Percentiles rank a stretch among this genome's conserved stretches.
These are phyloP conservation scores for Parastagonospora nodorum DNA, from an alignment of 2,329 filamentous ascomycete genomes.

Conservation along the genomic window DNA sequence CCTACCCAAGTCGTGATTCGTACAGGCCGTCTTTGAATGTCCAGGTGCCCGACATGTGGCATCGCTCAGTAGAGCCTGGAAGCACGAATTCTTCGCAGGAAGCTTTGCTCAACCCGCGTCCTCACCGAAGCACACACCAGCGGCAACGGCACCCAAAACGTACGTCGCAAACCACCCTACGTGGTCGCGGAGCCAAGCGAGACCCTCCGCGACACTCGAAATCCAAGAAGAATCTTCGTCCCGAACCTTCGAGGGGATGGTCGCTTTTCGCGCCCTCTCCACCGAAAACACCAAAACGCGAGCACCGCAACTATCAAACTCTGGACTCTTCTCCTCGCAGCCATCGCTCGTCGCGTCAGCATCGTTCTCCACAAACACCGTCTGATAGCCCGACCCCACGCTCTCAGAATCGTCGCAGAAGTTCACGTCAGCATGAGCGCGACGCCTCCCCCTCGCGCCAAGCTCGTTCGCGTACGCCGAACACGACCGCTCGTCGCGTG, in stretches of 20 bases:
- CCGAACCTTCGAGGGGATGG: slow-evolving; percentile 34
- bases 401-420: slow-evolving; percentile 32
- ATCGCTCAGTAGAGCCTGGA: slow-evolving; percentile 30
- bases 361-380: slow-evolving; percentile 20
- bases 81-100: slow-evolving; percentile 41
- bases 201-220: slow-evolving; percentile 39
- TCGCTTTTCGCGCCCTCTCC: slow-evolving; percentile 38
- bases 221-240: slow-evolving; percentile 33
- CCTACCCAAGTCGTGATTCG: slow-evolving; percentile 22
- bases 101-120: slow-evolving; percentile 43
- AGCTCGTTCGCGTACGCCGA: slow-evolving; percentile 38
- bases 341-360: slow-evolving; percentile 33
- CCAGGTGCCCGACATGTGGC: slow-evolving; percentile 35
- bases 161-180: slow-evolving; percentile 40
- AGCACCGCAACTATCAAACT: slow-evolving; percentile 31
- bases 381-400: slow-evolving; percentile 26
- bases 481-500: slow-evolving; percentile 37
- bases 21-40: slow-evolving; percentile 29
- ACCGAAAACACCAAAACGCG: slow-evolving; percentile 32
- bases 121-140: slow-evolving; percentile 38
- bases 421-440: slow-evolving; percentile 35
- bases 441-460: slow-evolving; percentile 26
- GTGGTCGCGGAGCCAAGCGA: slow-evolving; percentile 44
- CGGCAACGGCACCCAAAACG: slow-evolving; percentile 41
- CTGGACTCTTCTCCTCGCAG: slow-evolving; percentile 35